Evolutionary conservation across 441 rosid genomes (phyloP), one percentile per base, ranked within the genome.

Genomic region (Capsella rubella): DNA sequence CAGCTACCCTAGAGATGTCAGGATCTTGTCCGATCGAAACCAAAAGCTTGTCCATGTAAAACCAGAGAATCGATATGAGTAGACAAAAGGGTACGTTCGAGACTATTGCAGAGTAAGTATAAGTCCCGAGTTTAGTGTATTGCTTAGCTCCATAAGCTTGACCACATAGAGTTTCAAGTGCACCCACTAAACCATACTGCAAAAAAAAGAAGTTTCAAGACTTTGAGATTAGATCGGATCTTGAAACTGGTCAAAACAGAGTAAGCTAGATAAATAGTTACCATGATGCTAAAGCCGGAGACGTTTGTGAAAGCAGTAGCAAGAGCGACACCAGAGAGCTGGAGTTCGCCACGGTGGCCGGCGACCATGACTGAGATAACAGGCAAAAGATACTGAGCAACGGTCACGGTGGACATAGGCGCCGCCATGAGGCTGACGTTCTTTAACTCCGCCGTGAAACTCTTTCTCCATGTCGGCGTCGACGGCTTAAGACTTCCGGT

Each of bases 91-190:
- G 62, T 35, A 71, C n/a, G 56, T 64, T 71, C 10, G 76, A 77
- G 5, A 32, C 68, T 5, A 77, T 71, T 21, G 76, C 80, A 25
- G 72, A 37, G 77, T 65, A 77, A 0, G 77, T 66, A 35, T 34
- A 71, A 8, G 73, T 71, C 52, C 81, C 81, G 8, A 77, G 12
- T 67, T 65, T 72, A 3, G 29, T 8, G 34, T 77, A 72, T 65
- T 72, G 73, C 43, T 60, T 72, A 4, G 81, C 77, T 72, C 81
- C 81, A 58, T 59, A 77, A 72, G 81, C 77, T 72, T 77, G 80
- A 0, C 80, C 80, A 71, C 80, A 77, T 7, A 71, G 63, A 42
- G 80, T 77, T 66, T 77, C 81, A 18, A 77, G 81, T 27, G 73
- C 81, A 66, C 81, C 77, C 0, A 16, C 81, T 67, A 66, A 57